These are phyloP conservation scores for Candolleomyces aberdarensis DNA, from an alignment of 768 basidiomycete species.

Conservation along the genomic window DNA sequence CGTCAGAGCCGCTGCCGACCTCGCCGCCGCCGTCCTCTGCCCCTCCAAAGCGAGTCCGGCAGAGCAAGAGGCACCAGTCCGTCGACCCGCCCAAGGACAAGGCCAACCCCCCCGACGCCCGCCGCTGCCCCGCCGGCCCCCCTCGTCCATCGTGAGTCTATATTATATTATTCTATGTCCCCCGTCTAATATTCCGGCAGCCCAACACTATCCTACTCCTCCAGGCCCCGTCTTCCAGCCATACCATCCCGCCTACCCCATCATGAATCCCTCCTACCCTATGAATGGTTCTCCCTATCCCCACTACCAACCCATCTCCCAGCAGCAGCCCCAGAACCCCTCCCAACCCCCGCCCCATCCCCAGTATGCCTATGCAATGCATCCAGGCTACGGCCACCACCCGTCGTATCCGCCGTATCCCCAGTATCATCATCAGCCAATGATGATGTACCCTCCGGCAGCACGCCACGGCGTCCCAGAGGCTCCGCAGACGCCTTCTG, in stretches of 20 bases:
- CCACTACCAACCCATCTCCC: slow-evolving; percentile 32
- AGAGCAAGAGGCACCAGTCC: slow-evolving; percentile 36
- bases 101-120: neutral
- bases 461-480: slow-evolving; percentile 33
- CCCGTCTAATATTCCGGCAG: slow-evolving; percentile 15
- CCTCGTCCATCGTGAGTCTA: slow-evolving; percentile 20
- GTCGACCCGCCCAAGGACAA: slow-evolving; percentile 16
- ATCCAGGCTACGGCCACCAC: slow-evolving; percentile 50
- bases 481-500: slow-evolving; percentile 26
- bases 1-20: slow-evolving; percentile 45
- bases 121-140: slow-evolving; percentile 1
- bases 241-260: slow-evolving; percentile 50
- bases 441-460: slow-evolving; percentile 62
- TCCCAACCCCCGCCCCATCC: slow-evolving; percentile 33
- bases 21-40: slow-evolving; percentile 45
- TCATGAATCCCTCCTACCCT: slow-evolving; percentile 73
- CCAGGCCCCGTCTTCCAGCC: slow-evolving; percentile 47
- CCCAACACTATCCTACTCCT: slow-evolving; percentile 27
- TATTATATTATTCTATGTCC: neutral
- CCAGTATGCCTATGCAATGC: slow-evolving; percentile 58
- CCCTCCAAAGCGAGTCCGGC: slow-evolving; percentile 43
- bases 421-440: slow-evolving; percentile 57
- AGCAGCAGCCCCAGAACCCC: slow-evolving; percentile 28
- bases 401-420: slow-evolving; percentile 63
- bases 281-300: slow-evolving; percentile 51